Conservation (phyloP, 108 stramenopile genomes). For the Skeletonema grethae region DNA sequence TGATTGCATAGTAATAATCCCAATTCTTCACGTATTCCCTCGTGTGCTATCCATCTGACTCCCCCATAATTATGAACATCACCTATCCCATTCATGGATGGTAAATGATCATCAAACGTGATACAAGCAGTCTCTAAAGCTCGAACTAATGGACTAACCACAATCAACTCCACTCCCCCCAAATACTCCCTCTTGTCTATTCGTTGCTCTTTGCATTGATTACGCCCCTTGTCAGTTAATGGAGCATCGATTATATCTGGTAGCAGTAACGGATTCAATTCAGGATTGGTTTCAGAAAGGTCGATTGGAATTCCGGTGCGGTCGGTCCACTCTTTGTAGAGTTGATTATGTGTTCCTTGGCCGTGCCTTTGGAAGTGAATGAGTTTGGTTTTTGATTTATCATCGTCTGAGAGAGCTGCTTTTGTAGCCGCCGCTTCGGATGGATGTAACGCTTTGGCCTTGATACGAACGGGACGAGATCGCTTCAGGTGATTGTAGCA, state of each 20-base stretch:
- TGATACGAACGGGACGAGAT: conserved; percentile 37
- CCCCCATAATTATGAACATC: no score
- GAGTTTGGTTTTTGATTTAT: no score
- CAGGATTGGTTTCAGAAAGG: conserved; percentile 36
- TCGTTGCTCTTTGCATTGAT: conserved; percentile 56
- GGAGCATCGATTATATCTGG: conserved; percentile 76
- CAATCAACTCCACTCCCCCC: conserved; percentile 58
- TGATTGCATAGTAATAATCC: conserved; percentile 80
- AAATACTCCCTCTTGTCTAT: conserved; percentile 26
- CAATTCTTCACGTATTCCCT: conserved; percentile 72
- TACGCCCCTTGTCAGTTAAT: conserved; percentile 74
- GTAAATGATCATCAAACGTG: conserved; percentile 63
- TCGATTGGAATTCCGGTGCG: conserved; percentile 25
- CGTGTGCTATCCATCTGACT: conserved; percentile 71
- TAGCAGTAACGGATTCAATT: conserved; percentile 66
- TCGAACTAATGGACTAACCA: conserved; percentile 66
- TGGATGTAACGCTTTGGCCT: conserved; percentile 12
- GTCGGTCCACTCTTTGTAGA: conserved; percentile 54
- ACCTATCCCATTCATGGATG: neutral
- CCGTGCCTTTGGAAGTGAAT: conserved; percentile 54
- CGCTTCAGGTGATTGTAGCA: conserved; percentile 10
- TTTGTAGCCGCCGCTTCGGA: neutral
- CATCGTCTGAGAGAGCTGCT: neutral
- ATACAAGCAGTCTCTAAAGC: conserved; percentile 74
- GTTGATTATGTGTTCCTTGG: conserved; percentile 54